These are phyloP conservation scores for Pistacia integerrima DNA, from an alignment of 345 rosid genomes.

Conservation along the genomic window DNA sequence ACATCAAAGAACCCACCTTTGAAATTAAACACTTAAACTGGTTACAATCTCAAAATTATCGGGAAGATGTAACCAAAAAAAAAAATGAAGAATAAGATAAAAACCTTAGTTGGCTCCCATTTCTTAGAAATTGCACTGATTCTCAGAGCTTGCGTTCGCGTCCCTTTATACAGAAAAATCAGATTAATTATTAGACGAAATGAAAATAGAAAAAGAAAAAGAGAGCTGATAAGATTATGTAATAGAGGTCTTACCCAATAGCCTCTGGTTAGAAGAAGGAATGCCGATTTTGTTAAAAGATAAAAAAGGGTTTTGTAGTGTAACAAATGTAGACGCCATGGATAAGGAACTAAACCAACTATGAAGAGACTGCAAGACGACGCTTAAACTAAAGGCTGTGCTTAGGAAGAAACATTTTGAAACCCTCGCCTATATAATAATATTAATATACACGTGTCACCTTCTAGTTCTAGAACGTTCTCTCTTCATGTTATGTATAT, in stretches of 20 bases:
- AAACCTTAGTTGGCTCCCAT: conserved; percentile 89
- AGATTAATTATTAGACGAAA: neutral
- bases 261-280: conserved; percentile 32
- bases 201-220: neutral
- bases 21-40: neutral
- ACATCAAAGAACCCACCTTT: neutral
- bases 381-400: neutral
- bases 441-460: neutral
- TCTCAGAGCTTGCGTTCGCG: conserved; percentile 47
- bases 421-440: neutral
- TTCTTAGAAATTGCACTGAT: conserved; percentile 63
- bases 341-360: conserved; percentile 10
- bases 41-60: neutral
- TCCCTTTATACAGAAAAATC: conserved; percentile 31
- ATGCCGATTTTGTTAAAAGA: conserved; percentile 26
- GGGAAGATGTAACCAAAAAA: neutral
- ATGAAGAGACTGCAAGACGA: neutral
- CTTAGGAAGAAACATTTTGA: neutral
- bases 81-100: no score
- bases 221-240: neutral
- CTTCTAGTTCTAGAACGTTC: neutral
- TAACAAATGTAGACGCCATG: conserved; percentile 60
- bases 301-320: conserved; percentile 47
- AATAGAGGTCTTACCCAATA: conserved; percentile 26
- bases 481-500: neutral